Conservation (phyloP, 176 grass and related monocot species). For the Oryza rufipogon region DNA sequence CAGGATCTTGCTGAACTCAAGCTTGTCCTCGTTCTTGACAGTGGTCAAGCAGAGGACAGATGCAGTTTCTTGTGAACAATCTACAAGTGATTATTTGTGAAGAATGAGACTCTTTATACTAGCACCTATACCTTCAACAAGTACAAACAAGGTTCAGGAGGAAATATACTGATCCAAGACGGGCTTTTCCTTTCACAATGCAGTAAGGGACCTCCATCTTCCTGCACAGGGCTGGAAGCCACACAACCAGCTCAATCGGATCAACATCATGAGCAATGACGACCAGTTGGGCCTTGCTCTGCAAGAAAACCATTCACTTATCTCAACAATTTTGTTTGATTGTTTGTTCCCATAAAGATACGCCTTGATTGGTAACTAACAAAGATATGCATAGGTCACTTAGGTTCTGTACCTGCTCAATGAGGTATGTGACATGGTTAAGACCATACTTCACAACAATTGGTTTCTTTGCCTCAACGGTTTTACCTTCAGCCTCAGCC, state of each 20-base stretch:
- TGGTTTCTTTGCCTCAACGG: constrained; percentile 25
- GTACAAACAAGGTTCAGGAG: background rate
- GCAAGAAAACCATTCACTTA: background rate
- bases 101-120: background rate
- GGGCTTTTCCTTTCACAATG: constrained; percentile 75
- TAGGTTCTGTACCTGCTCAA: constrained; percentile 17
- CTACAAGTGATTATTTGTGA: background rate
- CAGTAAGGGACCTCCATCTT: constrained; percentile 84
- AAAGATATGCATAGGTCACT: background rate
- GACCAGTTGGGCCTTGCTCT: constrained; percentile 79
- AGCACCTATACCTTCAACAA: background rate
- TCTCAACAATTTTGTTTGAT: background rate
- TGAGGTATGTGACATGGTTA: constrained; percentile 37
- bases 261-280: constrained; percentile 77
- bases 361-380: background rate
- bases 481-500: constrained; percentile 12
- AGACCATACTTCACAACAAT: constrained; percentile 36
- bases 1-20: constrained; percentile 28
- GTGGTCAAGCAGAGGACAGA: constrained; percentile 16
- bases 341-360: background rate
- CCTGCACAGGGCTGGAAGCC: constrained; percentile 79
- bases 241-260: constrained; percentile 75
- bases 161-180: constrained; percentile 61
- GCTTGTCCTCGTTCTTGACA: constrained; percentile 29
- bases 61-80: constrained; percentile 33